A percentile compares a stretch with the other conserved stretches of the same genome.
These are phyloP conservation scores for Eragrostis curvula DNA, from an alignment of 176 grass and related monocot genomes.

Conservation along the genomic window DNA sequence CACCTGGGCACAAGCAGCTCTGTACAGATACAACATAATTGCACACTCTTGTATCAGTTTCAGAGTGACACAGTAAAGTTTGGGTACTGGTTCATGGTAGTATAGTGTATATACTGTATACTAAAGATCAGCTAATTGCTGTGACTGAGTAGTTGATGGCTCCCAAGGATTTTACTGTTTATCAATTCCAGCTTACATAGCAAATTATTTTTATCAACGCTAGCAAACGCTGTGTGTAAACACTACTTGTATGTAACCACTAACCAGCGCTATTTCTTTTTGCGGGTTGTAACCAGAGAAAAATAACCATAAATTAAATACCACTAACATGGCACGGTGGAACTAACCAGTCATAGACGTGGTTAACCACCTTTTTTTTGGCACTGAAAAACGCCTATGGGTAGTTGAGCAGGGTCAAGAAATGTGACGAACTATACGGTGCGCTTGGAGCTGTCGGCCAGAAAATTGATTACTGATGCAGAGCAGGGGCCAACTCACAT, in stretches of 20 bases:
- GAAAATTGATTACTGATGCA: too few species aligned
- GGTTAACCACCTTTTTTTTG: not conserved
- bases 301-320: conserved; percentile 10
- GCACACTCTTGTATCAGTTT: not conserved
- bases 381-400: not conserved
- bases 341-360: conserved; percentile 20
- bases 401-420: conserved; percentile 2
- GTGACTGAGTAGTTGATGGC: not conserved
- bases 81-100: not conserved
- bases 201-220: too few species aligned
- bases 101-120: not conserved
- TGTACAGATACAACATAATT: too few species aligned
- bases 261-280: too few species aligned
- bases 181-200: not conserved
- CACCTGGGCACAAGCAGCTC: not conserved
- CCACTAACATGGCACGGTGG: not conserved
- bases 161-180: not conserved
- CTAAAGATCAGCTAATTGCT: conserved; percentile 5
- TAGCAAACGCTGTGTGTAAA: not conserved
- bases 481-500: too few species aligned
- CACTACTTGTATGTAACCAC: too few species aligned
- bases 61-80: not conserved
- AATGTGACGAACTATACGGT: not conserved
- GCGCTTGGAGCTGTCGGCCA: too few species aligned
- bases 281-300: not conserved